Base-by-base conservation (phyloP, 2,329 filamentous ascomycete species). In the Acephala macrosclerotiorum region DNA sequence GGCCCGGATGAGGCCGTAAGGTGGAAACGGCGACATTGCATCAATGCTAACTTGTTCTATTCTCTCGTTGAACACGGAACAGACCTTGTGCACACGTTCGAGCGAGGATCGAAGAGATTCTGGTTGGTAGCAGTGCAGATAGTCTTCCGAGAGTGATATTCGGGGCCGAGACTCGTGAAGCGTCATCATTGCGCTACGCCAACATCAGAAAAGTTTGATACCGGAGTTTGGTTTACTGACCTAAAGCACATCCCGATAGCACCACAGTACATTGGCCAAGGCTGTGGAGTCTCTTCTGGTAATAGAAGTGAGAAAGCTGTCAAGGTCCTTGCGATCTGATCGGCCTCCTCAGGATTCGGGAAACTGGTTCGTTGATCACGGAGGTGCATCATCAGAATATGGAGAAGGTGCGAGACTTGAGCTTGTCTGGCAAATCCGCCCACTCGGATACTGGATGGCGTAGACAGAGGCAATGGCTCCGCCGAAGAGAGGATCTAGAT, bases 181-280 rank as follows among this genome's bases (percentile, higher is more conserved):
- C 8, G 47, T 63, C 67, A 71, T 71, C 33, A 69, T 22, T 36
- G 58, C 67, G 58, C 69, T 71, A 18, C 8, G 1, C 18, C 3
- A 7, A 53, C 14, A 7, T 53, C 25, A 53, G 49, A 29, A 14
- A 51, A 33, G 6, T 3, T 16, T 29, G 18, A 53, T 5, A 14
- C 18, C 16, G 1, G 33, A 33, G 3, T 3, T 20, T 29, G 12
- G 14, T 1, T 53, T 53, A 20, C 57, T 55, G 25, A 68, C 69
- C 58, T 66, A 42, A 66, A 69, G 38, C 69, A 71, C 67, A 71
- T 71, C 7, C 67, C 69, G 14, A 71, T 66, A 6, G 69, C 67
- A 9, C 69, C 69, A 47, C 69, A 71, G 22, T 71, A 71, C 20
- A 56, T 61, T 29, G 69, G 69, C 69, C 69, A 71, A 18, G 69